A percentile compares a stretch with the other conserved stretches of the same genome.
Evolutionary conservation across 1,284 basidiomycete genomes (phyloP).

Genomic region (Leccinum subrobustum): DNA sequence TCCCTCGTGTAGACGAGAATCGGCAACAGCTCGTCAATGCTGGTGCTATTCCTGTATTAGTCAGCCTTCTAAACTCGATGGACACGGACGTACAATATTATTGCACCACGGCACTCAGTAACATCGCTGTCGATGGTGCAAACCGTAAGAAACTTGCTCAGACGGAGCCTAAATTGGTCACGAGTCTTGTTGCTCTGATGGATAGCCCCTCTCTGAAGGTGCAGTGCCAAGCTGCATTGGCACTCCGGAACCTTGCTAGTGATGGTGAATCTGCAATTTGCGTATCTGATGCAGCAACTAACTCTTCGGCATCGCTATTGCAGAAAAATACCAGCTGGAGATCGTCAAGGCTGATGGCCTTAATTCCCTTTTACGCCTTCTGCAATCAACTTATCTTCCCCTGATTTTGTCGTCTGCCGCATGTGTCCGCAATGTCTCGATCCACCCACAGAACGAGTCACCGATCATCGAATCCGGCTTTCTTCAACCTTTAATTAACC

Average conservation of each 20-base stretch:
- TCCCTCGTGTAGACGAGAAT: slow-evolving; percentile 75
- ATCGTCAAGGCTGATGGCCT: slow-evolving; percentile 97
- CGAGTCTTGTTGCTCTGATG: slow-evolving; percentile 95
- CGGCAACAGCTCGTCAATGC: slow-evolving; percentile 98
- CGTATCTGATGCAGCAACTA: slow-evolving; percentile 1
- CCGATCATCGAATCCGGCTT: slow-evolving; percentile 99
- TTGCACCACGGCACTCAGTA: slow-evolving; percentile 97
- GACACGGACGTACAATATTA: slow-evolving; percentile 99
- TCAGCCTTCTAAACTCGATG: slow-evolving; percentile 91
- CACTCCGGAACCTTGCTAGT: slow-evolving; percentile 94
- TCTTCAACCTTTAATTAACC: slow-evolving; percentile 92
- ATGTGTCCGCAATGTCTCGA: slow-evolving; percentile 98
- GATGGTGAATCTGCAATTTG: slow-evolving; percentile 61
- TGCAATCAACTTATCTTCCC: slow-evolving; percentile 98
- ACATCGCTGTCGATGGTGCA: slow-evolving; percentile 93
- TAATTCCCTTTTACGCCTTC: slow-evolving; percentile 87
- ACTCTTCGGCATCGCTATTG: slow-evolving; percentile 3
- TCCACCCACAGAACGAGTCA: slow-evolving; percentile 97
- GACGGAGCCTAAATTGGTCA: slow-evolving; percentile 93
- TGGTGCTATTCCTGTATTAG: slow-evolving; percentile 97
- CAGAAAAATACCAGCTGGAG: slow-evolving; percentile 98
- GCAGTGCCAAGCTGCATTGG: slow-evolving; percentile 97
- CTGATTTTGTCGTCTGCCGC: slow-evolving; percentile 98
- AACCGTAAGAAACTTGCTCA: slow-evolving; percentile 97
- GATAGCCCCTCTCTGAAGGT: slow-evolving; percentile 98